A percentile compares a stretch with the other conserved stretches of the same genome.
phyloP scores from a whole-genome alignment of 129 eudicot genomes.

The Oenanthe sinensis region DNA sequence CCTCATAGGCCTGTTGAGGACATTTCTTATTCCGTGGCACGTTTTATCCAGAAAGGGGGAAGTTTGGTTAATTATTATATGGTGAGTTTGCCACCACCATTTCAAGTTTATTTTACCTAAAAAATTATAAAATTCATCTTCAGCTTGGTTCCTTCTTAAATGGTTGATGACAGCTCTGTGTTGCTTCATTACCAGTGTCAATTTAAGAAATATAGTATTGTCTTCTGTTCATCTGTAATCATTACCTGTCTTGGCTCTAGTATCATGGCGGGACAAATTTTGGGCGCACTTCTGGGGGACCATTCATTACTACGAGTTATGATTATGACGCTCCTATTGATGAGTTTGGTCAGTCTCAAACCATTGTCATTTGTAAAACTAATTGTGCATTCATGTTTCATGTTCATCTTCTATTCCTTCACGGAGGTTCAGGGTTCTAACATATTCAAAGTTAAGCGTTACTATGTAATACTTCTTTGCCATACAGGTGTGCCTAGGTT shows the following conservation, averaged over 20 bases:
- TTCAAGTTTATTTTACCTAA: background rate
- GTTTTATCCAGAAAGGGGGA: slow-evolving; percentile 92
- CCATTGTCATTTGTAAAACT: background rate
- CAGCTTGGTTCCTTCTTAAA: background rate
- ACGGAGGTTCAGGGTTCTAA: background rate
- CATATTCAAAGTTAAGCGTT: background rate
- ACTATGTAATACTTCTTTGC: slow-evolving; percentile 6
- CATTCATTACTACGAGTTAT: slow-evolving; percentile 94
- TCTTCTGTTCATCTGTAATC: background rate
- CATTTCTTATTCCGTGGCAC: slow-evolving; percentile 90
- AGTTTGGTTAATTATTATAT: slow-evolving; percentile 83
- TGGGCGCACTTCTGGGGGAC: slow-evolving; percentile 98
- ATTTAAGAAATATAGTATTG: background rate
- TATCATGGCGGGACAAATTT: slow-evolving; percentile 98
- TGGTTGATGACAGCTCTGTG: background rate
- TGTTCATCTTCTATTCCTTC: background rate
- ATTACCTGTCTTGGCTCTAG: slow-evolving; percentile 23
- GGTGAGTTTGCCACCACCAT: slow-evolving; percentile 28
- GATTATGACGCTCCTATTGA: slow-evolving; percentile 98
- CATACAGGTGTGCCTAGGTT: slow-evolving; percentile 68
- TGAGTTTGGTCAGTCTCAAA: slow-evolving; percentile 61
- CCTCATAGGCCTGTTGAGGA: slow-evolving; percentile 95
- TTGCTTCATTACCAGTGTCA: background rate
- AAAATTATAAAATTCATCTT: background rate
- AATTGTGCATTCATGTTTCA: background rate